A percentile compares a stretch with the other conserved stretches of the same genome.
phyloP scores from a whole-genome alignment of 805 yeast genomes.

The Candida koratica region DNA sequence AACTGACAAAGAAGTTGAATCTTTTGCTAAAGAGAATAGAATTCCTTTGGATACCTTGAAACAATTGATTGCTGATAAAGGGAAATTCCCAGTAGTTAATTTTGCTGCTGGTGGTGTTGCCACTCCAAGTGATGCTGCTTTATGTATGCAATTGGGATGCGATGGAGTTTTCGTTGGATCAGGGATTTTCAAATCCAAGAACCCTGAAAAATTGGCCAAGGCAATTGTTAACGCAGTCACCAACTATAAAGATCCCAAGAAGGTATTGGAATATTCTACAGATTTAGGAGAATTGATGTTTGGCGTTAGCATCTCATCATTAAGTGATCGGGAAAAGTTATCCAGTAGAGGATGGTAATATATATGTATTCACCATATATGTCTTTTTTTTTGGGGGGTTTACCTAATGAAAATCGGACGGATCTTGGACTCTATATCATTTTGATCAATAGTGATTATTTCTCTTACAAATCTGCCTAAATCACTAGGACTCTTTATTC shows the following conservation, averaged over 20 bases:
- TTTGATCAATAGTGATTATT: slow-evolving; percentile 24
- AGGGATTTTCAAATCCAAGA: slow-evolving; percentile 70
- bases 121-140: slow-evolving; percentile 83
- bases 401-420: slow-evolving; percentile 16
- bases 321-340: slow-evolving; percentile 44
- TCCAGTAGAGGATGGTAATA: slow-evolving; percentile 53
- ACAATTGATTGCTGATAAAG: slow-evolving; percentile 45
- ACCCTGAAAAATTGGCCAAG: slow-evolving; percentile 68
- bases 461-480: slow-evolving; percentile 36
- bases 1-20: slow-evolving; percentile 43
- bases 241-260: slow-evolving; percentile 56
- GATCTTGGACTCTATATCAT: slow-evolving; percentile 16
- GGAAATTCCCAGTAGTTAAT: slow-evolving; percentile 75
- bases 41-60: slow-evolving; percentile 56
- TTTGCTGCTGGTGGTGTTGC: slow-evolving; percentile 90
- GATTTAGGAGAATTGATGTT: slow-evolving; percentile 76
- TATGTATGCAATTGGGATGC: slow-evolving; percentile 52
- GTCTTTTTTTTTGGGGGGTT: too few species aligned
- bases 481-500: slow-evolving; percentile 32
- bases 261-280: slow-evolving; percentile 60
- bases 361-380: not conserved
- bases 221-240: slow-evolving; percentile 82
- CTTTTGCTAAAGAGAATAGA: slow-evolving; percentile 53
- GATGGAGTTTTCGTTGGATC: slow-evolving; percentile 43
- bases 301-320: slow-evolving; percentile 57